These are phyloP conservation scores for Picea sitchensis DNA, from an alignment of 75 land plant genomes.

Conservation along the genomic window DNA sequence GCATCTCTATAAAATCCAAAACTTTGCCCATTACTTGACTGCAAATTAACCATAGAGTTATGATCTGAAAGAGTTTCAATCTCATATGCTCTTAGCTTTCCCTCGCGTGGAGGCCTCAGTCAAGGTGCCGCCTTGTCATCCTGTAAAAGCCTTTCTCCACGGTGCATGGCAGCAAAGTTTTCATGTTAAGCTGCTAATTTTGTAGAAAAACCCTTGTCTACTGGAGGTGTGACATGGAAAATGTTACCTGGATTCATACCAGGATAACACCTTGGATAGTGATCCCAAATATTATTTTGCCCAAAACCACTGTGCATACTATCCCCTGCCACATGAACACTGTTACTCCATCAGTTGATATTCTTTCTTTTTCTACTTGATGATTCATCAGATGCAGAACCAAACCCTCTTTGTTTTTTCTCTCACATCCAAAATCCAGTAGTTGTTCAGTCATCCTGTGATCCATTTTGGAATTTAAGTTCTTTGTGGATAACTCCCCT, in stretches of 20 bases:
- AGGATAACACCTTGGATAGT: neutral
- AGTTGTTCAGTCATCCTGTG: neutral
- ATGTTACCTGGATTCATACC: neutral
- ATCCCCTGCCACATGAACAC: neutral
- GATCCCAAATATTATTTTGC: neutral
- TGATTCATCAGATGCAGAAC: neutral
- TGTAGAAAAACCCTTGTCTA: constrained; percentile 20
- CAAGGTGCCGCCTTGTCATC: constrained; percentile 18
- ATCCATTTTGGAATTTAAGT: neutral
- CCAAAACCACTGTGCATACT: neutral
- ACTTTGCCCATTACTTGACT: constrained; percentile 20
- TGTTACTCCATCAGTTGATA: neutral
- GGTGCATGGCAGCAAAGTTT: constrained; percentile 26
- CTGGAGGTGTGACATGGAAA: constrained; percentile 5
- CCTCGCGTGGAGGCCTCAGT: no score
- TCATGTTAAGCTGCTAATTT: constrained; percentile 29
- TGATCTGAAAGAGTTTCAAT: constrained; percentile 36
- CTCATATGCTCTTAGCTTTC: constrained; percentile 22
- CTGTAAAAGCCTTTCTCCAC: constrained; percentile 33
- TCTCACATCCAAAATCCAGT: neutral
- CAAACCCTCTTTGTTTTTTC: neutral
- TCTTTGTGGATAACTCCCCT: neutral
- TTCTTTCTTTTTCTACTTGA: neutral
- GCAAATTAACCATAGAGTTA: constrained; percentile 8
- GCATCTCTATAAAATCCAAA: constrained; percentile 12